Conservation (phyloP, 495 filamentous ascomycete species). For the Annulohypoxylon bovei region DNA sequence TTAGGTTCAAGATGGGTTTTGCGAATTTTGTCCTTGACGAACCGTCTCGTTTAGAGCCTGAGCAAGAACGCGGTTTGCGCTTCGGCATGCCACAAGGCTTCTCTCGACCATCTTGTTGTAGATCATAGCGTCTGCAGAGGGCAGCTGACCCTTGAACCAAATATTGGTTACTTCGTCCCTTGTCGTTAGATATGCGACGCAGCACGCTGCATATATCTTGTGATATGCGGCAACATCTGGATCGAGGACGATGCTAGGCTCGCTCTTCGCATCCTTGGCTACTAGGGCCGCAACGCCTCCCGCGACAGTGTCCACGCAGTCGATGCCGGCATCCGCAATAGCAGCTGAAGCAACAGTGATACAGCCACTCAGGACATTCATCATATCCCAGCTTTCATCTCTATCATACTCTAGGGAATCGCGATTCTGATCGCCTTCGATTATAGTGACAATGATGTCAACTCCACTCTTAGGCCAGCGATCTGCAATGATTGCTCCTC, state of each 20-base stretch:
- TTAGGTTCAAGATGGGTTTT: slow-evolving; percentile 36
- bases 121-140: slow-evolving; percentile 50
- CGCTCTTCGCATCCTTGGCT: slow-evolving; percentile 45
- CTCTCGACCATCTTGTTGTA: slow-evolving; percentile 56
- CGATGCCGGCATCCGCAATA: slow-evolving; percentile 93
- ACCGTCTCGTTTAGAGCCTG: slow-evolving; percentile 52
- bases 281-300: slow-evolving; percentile 91
- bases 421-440: slow-evolving; percentile 81
- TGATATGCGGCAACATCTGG: slow-evolving; percentile 83
- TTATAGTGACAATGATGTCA: slow-evolving; percentile 88
- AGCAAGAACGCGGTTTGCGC: slow-evolving; percentile 55
- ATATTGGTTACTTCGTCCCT: slow-evolving; percentile 93
- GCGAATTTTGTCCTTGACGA: slow-evolving; percentile 28
- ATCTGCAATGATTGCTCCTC: slow-evolving; percentile 88
- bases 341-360: slow-evolving; percentile 96
- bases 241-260: slow-evolving; percentile 75
- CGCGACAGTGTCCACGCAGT: slow-evolving; percentile 89
- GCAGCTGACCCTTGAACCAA: slow-evolving; percentile 83
- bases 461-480: slow-evolving; percentile 97
- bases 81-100: slow-evolving; percentile 55
- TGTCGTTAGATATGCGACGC: slow-evolving; percentile 87
- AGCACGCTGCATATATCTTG: slow-evolving; percentile 80
- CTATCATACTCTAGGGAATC: slow-evolving; percentile 58
- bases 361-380: slow-evolving; percentile 91
- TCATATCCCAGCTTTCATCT: slow-evolving; percentile 73